Evolutionary conservation across 208 protist genomes (phyloP).

Genomic region (Trypanosoma cruzi): DNA sequence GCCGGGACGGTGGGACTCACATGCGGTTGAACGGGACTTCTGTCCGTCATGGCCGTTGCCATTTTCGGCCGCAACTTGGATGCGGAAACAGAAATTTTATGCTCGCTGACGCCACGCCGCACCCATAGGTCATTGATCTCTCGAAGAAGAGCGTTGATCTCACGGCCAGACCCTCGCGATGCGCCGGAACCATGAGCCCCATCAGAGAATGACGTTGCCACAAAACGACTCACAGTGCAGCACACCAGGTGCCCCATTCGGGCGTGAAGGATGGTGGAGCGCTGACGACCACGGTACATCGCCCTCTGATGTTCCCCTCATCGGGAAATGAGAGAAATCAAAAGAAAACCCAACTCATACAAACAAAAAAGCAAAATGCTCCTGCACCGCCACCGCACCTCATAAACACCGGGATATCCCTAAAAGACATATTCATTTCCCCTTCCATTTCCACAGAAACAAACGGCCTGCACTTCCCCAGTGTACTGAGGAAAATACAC

Average conservation of each 20-base stretch:
- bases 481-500: too few relatives aligned
- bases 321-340: neutral
- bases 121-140: slow-evolving; percentile 39
- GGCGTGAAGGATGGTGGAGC: neutral
- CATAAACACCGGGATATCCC: neutral
- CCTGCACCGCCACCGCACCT: neutral
- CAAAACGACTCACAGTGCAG: neutral
- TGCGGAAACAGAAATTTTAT: slow-evolving; percentile 19
- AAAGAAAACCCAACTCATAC: neutral
- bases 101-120: slow-evolving; percentile 19
- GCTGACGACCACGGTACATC: neutral
- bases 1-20: neutral
- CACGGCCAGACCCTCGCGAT: neutral
- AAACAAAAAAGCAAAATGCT: neutral
- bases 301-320: neutral
- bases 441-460: neutral
- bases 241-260: neutral
- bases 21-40: slow-evolving; percentile 20
- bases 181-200: neutral
- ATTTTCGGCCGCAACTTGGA: slow-evolving; percentile 11
- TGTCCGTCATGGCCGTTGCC: neutral
- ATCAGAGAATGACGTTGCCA: neutral
- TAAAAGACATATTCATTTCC: neutral
- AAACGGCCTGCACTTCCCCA: too few relatives aligned
- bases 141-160: slow-evolving; percentile 30